These are phyloP conservation scores for Capsella bursapastoris DNA, from an alignment of 345 rosid species.

Conservation along the genomic window DNA sequence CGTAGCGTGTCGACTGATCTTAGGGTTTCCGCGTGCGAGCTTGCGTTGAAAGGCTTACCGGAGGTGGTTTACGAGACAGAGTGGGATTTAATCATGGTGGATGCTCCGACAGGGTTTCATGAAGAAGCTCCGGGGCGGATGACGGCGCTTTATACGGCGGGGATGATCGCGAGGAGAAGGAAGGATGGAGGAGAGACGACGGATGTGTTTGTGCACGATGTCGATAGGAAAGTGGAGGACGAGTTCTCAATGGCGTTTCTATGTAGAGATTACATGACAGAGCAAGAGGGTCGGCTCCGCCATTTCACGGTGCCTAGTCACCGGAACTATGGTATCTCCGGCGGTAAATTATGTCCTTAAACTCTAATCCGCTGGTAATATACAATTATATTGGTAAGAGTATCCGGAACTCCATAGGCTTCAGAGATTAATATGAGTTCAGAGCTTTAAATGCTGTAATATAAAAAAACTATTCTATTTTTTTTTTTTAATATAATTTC, in stretches of 20 bases:
- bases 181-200: constrained; percentile 64
- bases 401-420: neutral
- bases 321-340: constrained; percentile 29
- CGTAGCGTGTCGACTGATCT: constrained; percentile 54
- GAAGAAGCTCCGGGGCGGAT: constrained; percentile 88
- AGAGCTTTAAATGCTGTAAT: neutral
- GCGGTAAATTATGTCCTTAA: constrained; percentile 16
- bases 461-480: neutral
- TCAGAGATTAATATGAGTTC: neutral
- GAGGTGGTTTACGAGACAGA: constrained; percentile 61
- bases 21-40: constrained; percentile 60
- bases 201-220: constrained; percentile 86
- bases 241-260: constrained; percentile 71
- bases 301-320: constrained; percentile 85
- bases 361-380: too few relatives aligned
- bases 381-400: neutral
- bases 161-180: constrained; percentile 72
- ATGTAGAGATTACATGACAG: constrained; percentile 69
- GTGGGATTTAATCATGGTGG: constrained; percentile 97
- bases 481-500: neutral
- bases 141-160: constrained; percentile 85
- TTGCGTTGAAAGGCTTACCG: constrained; percentile 73
- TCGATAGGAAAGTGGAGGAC: constrained; percentile 78
- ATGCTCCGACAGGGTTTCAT: constrained; percentile 88
- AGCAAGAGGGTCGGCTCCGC: constrained; percentile 75